Base-by-base conservation (phyloP, 2,329 filamentous ascomycete species). In the Fusarium avenaceum region DNA sequence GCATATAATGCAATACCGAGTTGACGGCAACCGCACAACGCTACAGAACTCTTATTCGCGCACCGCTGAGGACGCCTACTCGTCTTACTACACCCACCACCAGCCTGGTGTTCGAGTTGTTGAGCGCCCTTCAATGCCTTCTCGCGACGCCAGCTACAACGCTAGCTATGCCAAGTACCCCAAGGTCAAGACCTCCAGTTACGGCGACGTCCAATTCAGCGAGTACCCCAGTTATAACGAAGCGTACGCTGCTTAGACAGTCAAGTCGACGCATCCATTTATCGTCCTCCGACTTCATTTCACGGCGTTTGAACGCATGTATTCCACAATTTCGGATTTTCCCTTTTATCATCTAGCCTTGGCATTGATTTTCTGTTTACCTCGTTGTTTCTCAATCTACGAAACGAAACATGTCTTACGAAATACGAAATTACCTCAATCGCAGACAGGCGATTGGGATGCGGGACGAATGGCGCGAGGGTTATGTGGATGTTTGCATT, bases 151-250 rank as follows among this genome's bases (percentile, higher is more conserved):
- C 49, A 73, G 67, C 70, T 80, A 80, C 69, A 72, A 75, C 15
- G 44, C 57, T 24, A 63, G 65, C 43, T 71, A 72, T 24, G 52
- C 57, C 19, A 70, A 71, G 39, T 77, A 69, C 35, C 48, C 57
- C 59, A 81, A 78, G 65, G 75, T 79, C 39, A 81, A 78, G 74
- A 77, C 72, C 10, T 75, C 78, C 6, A 78, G 75, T 30, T 55
- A 65, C 14, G 73, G 74, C 2, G 77, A 80, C 38, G 71, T 80
- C n/a, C 67, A 71, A 30, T 81, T 76, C 66, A 76, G 72, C 69
- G 67, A 51, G 49, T 71, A 77, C 57, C 63, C 70, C 26, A 64
- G 71, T 24, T 72, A 73, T 35, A 74, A 68, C 20, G 75, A 76
- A 26, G 63, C 70, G 8, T 74, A 64, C 45, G 63, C 58, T 38